Conservation (phyloP, 164 flowering plant genomes). For the Tinospora cordifolia region DNA sequence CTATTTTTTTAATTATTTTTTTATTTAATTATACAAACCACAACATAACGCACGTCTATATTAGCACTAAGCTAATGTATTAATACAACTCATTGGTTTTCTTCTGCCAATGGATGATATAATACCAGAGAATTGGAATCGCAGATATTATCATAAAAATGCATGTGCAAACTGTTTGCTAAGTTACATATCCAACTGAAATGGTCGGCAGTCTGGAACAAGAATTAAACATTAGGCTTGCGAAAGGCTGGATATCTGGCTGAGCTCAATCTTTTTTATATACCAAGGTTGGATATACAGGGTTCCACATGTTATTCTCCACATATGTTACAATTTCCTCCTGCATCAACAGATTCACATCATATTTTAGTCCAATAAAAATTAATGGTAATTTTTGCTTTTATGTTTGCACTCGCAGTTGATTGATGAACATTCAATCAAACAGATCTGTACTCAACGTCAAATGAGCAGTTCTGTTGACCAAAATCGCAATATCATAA, state of each 20-base stretch:
- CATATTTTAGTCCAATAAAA: neutral
- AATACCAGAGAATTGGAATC: neutral
- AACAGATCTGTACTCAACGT: neutral
- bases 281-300: slow-evolving; percentile 80
- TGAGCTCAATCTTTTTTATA: slow-evolving; percentile 46
- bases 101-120: neutral
- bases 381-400: no score
- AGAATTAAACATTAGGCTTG: neutral
- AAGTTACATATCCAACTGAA: neutral
- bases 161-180: neutral
- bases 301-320: slow-evolving; percentile 82
- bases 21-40: no score
- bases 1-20: no score
- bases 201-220: neutral
- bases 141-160: neutral
- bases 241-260: neutral
- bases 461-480: no score
- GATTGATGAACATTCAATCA: neutral
- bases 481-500: no score
- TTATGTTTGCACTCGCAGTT: no score
- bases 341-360: slow-evolving; percentile 30
- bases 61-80: neutral
- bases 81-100: neutral
- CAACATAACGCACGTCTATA: no score
- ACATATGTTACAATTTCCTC: slow-evolving; percentile 59